Conservation (phyloP, 2,329 filamentous ascomycete species). For the Cercospora sp. region DNA sequence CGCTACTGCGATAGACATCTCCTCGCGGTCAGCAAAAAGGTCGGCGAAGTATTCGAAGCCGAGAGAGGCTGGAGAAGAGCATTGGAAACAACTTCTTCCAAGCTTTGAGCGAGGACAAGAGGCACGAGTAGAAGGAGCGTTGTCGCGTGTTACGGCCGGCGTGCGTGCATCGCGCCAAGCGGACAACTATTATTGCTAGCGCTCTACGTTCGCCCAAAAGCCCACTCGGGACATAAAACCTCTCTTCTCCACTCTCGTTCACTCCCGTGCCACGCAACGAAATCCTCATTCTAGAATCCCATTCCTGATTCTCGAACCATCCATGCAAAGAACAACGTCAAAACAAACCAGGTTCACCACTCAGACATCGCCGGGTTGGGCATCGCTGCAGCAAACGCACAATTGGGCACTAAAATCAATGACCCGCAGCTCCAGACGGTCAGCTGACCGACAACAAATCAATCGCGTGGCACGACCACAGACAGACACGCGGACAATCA, state of each 20-base stretch:
- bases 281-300: not conserved
- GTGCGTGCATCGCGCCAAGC: not conserved
- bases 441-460: not conserved
- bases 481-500: not conserved
- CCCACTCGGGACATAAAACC: not conserved
- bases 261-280: not conserved
- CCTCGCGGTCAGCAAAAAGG: slow-evolving; percentile 43
- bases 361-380: not conserved
- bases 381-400: not conserved
- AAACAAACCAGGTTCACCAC: not conserved
- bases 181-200: not conserved
- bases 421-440: not conserved
- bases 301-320: not conserved
- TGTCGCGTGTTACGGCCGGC: too few relatives aligned
- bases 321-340: not conserved
- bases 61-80: not conserved
- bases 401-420: slow-evolving; percentile 46
- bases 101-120: not conserved
- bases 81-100: not conserved
- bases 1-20: slow-evolving; percentile 49
- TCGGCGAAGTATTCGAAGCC: slow-evolving; percentile 41
- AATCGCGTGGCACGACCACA: not conserved
- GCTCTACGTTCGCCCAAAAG: not conserved
- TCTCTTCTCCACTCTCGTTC: not conserved
- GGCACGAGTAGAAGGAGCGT: not conserved